Base-by-base conservation (phyloP, 176 grass and related monocot species). In the Oryza brachyantha region DNA sequence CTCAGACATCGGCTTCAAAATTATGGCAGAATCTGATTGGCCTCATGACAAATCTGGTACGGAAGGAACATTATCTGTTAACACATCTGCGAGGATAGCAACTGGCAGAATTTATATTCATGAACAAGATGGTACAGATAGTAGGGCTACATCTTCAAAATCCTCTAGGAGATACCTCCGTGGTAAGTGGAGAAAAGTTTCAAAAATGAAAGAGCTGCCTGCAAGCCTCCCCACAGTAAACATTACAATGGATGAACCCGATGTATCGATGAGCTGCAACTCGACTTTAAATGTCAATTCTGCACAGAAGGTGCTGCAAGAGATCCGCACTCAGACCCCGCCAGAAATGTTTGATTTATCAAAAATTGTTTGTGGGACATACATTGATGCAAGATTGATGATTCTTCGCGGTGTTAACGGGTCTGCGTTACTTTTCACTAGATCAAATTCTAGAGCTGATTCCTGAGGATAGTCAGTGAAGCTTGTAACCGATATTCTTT, bases 341-440 rank as follows among this genome's bases (percentile, higher is more conserved):
- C 87, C 81, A 1, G 95, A 98, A 71, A 92, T 94, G 87, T 98
- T 98, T 1, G 95, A 98, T 41, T 73, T 98, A 29, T 88, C 91
- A 29, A 92, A 88, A 75, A 55, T 94, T 75, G 80, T 94, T 34
- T 94, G 95, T 16, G 95, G 95, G 64, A 94, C 91, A 24, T 98
- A 98, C 52, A 79, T 98, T 5, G 95, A 98, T 75, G 80, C 95
- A 12, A 90, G 95, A 55, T 69, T 98, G 83, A 85, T 98, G 90
- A 84, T 98, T 87, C 88, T 98, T 58, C 86, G 90, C 10, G 83
- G 95, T 52, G 85, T 89, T 43, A 88, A 85, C 22, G 90, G 92
- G 13, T 98, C 95, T 0, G 89, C 95, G 50, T 57, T 98, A 64
- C 77, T 98, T 71, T 92, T 98, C 70, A 78, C 66, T 35, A 94